Percentiles rank a stretch among this genome's conserved stretches.
phyloP scores from a whole-genome alignment of 2,329 filamentous ascomycete species.

The Phyllosticta ampelicida region DNA sequence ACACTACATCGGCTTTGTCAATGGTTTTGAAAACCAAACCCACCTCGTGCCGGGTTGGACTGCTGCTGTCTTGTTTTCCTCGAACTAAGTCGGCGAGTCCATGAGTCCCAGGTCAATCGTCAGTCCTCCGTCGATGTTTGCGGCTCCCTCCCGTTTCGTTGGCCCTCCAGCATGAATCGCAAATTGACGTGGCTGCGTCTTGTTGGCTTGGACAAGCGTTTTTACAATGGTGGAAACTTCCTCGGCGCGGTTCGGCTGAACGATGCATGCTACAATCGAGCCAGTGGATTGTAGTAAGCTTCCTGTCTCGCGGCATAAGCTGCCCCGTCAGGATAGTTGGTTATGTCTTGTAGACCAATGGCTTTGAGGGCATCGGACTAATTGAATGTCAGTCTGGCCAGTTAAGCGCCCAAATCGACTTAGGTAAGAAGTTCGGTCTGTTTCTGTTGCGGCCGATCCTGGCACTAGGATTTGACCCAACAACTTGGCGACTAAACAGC shows the following conservation, averaged over 20 bases:
- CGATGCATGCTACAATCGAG: not conserved
- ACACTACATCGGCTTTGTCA: constrained; percentile 15
- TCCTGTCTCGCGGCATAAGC: not conserved
- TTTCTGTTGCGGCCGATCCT: not conserved
- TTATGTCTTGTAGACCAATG: not conserved
- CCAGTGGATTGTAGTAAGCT: not conserved
- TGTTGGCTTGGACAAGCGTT: not conserved
- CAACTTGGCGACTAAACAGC: not conserved
- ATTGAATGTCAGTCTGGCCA: not conserved
- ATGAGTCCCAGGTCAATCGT: constrained; percentile 20
- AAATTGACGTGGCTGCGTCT: constrained; percentile 1
- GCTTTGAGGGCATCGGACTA: constrained; percentile 3
- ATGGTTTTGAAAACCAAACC: constrained; percentile 17
- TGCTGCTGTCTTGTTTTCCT: constrained; percentile 14
- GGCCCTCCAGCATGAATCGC: constrained; percentile 14
- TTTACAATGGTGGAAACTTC: not conserved
- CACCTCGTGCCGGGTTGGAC: constrained; percentile 19
- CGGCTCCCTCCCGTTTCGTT: constrained; percentile 17
- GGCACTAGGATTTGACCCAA: not conserved
- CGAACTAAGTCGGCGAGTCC: constrained; percentile 16
- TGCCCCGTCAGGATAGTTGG: not conserved
- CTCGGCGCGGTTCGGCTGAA: not conserved
- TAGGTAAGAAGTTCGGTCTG: not conserved
- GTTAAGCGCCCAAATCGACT: not conserved
- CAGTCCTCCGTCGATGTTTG: constrained; percentile 20